Conservation (phyloP, 768 basidiomycete species). For the Hygrocybe punicea region DNA sequence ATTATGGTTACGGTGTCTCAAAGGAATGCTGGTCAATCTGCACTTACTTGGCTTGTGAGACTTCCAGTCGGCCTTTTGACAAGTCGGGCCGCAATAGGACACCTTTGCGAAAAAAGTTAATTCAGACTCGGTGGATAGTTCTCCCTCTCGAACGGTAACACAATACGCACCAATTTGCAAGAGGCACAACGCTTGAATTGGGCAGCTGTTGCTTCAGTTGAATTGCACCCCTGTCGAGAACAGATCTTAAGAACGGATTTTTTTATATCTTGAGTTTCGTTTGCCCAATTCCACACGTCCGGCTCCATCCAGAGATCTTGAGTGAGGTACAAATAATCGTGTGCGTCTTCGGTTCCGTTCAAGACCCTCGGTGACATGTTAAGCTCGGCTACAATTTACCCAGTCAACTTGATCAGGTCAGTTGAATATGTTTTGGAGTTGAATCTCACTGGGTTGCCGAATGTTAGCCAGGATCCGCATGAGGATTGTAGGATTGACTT, state of each 20-base stretch:
- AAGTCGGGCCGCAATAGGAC: too few species aligned
- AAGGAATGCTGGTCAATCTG: too few species aligned
- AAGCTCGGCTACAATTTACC: too few species aligned
- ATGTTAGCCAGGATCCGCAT: constrained; percentile 39
- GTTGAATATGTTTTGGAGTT: constrained; percentile 29
- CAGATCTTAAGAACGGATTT: constrained; percentile 34
- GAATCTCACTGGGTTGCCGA: constrained; percentile 31
- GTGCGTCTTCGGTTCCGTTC: constrained; percentile 44
- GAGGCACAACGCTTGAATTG: constrained; percentile 11
- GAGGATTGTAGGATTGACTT: constrained; percentile 34
- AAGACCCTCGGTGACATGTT: constrained; percentile 19
- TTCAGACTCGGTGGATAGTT: too few species aligned
- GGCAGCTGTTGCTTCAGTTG: constrained; percentile 22
- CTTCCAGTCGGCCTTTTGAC: too few species aligned
- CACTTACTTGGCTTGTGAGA: too few species aligned
- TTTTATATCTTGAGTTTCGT: constrained; percentile 34
- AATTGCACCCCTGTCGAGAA: constrained; percentile 28
- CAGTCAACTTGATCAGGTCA: too few species aligned
- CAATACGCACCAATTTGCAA: background rate
- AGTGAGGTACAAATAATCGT: constrained; percentile 45
- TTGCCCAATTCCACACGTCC: constrained; percentile 44
- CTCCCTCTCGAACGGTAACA: too few species aligned
- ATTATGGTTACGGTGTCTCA: too few species aligned
- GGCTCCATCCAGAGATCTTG: constrained; percentile 45
- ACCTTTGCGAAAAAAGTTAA: too few species aligned